Base-by-base conservation (phyloP, 2,329 filamentous ascomycete species). In the Venturia asperata region DNA sequence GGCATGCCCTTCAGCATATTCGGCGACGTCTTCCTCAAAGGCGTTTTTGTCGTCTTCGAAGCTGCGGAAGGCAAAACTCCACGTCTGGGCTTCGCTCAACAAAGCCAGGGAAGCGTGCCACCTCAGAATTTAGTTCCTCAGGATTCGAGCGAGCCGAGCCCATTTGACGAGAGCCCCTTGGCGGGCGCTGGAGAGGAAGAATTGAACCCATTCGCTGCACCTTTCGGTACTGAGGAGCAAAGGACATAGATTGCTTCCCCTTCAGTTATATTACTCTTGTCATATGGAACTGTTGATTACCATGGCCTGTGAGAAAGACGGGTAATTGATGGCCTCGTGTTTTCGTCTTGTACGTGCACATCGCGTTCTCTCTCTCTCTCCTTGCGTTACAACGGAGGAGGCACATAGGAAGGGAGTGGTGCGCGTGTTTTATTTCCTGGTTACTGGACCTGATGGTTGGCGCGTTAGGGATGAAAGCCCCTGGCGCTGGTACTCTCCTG, bases 21-120 rank as follows among this genome's bases (percentile, higher is more conserved):
- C 65, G 91, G 91, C 11, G 89, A 92, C 67, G 81, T 89, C 65
- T 90, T 92, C 78, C 81, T 94, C 69, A 94, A 94, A 83, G 84
- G 84, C 65, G 80, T 89, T 68, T 92, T 89, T 72, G 85, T 88
- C 39, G 85, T 91, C 61, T 91, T 91, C 74, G 87, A 91, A 21
- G 34, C 72, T 74, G 75, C 69, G 75, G 75, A 37, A 68, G 70
- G 66, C 61, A 66, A n/a, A 70, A 69, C 72, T 3, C 77, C 79
- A 19, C 70, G 78, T 45, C 70, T 81, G 39, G 78, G 79, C 6
- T 79, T 80, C 66, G 79, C 78, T 10, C 72, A 74, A 68, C 77
- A 79, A 70, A 65, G 62, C 47, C 41, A 64, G 61, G 27, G 21
- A 45, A 56, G 34, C 56, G 64, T 21, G 63, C 49, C 63, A 52